phyloP scores from a whole-genome alignment of 2,329 filamentous ascomycete genomes.

The Phaeosphaeria sp. region DNA sequence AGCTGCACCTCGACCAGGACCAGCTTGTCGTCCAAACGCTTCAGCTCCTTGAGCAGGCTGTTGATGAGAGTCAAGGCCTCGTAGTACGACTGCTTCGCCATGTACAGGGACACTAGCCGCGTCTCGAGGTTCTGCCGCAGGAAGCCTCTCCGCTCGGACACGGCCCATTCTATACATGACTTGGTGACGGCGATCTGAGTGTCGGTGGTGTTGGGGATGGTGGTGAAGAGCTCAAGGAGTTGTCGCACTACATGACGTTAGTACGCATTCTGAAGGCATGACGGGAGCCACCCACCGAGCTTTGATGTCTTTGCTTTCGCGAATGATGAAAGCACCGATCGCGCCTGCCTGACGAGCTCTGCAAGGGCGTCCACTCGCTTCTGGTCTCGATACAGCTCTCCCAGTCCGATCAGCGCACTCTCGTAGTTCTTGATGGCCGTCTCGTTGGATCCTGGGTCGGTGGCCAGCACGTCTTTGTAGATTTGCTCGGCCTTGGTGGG shows the following conservation, averaged over 20 bases:
- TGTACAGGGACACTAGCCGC: slow-evolving; percentile 89
- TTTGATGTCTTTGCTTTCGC: slow-evolving; percentile 99
- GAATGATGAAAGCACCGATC: slow-evolving; percentile 91
- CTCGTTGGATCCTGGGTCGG: slow-evolving; percentile 84
- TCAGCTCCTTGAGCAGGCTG: slow-evolving; percentile 91
- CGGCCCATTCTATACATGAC: slow-evolving; percentile 99
- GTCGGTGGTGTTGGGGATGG: slow-evolving; percentile 93
- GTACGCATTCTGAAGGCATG: background rate
- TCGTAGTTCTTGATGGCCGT: slow-evolving; percentile 91
- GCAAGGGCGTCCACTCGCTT: slow-evolving; percentile 85
- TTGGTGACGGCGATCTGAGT: slow-evolving; percentile 95
- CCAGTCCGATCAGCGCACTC: slow-evolving; percentile 82
- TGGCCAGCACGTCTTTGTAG: slow-evolving; percentile 89
- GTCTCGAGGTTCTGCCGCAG: slow-evolving; percentile 98
- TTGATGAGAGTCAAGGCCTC: slow-evolving; percentile 97
- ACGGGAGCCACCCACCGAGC: slow-evolving; percentile 70
- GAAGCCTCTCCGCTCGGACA: slow-evolving; percentile 92
- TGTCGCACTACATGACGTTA: slow-evolving; percentile 74
- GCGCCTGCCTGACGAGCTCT: slow-evolving; percentile 86
- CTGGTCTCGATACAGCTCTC: slow-evolving; percentile 90
- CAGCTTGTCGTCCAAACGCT: slow-evolving; percentile 97
- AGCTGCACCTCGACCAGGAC: slow-evolving; percentile 97
- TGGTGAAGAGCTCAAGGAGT: slow-evolving; percentile 91
- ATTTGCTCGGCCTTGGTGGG: slow-evolving; percentile 83
- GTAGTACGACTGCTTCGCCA: slow-evolving; percentile 97